Evolutionary conservation across 257 asterid species (phyloP).

Genomic region (Penstemon barbatus): DNA sequence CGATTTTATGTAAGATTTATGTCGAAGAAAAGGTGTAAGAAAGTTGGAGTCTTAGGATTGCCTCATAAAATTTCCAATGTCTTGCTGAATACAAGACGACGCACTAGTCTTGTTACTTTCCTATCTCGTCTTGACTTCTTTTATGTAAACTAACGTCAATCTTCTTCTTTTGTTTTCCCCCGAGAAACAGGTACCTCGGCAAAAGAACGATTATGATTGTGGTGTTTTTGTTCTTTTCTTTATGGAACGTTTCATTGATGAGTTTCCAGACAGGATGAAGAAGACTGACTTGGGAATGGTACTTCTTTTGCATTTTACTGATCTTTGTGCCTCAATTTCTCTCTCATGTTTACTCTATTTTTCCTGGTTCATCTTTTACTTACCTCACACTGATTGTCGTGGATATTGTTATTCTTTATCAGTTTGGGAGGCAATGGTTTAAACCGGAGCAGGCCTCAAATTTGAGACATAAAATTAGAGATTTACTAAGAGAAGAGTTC

Average conservation of each 20-base stretch:
- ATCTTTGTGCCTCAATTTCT: background rate
- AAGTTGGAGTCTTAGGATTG: conserved; percentile 3
- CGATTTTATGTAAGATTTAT: conserved; percentile 6
- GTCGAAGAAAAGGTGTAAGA: background rate
- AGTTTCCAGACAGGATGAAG: conserved; percentile 66
- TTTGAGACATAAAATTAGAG: conserved; percentile 53
- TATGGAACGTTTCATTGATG: conserved; percentile 76
- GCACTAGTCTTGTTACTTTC: background rate
- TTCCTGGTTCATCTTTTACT: conserved; percentile 14
- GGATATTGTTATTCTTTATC: conserved; percentile 28
- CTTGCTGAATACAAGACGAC: background rate
- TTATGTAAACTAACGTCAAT: conserved; percentile 15
- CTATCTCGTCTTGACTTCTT: conserved; percentile 9
- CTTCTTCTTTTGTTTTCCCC: conserved; percentile 9
- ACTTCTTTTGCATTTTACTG: conserved; percentile 27
- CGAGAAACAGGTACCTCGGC: conserved; percentile 81
- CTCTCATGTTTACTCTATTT: background rate
- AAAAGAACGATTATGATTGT: conserved; percentile 80
- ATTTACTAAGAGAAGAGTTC: conserved; percentile 54
- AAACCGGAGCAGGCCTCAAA: conserved; percentile 72
- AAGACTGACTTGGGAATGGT: conserved; percentile 59
- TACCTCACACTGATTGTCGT: conserved; percentile 7
- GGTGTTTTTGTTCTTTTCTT: conserved; percentile 89
- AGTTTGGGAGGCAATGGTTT: conserved; percentile 92
- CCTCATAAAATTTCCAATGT: background rate